Conservation (phyloP, 371 early-diverging fungal genomes). For the Spraguea lophii region DNA sequence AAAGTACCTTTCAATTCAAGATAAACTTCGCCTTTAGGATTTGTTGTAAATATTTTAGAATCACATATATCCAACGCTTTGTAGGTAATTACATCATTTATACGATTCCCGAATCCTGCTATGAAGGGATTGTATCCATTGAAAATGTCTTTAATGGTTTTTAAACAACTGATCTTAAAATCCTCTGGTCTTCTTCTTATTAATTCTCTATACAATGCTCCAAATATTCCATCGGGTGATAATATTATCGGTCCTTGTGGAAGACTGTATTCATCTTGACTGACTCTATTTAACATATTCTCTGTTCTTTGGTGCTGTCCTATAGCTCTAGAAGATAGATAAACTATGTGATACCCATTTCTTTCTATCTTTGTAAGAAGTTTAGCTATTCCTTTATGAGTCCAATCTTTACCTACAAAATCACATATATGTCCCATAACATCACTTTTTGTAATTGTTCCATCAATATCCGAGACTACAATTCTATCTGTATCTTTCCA, state of each 20-base stretch:
- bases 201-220: constrained; percentile 60
- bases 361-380: constrained; percentile 71
- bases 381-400: constrained; percentile 78
- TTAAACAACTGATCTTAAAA: constrained; percentile 82
- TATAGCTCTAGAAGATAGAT: constrained; percentile 80
- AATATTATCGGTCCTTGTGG: constrained; percentile 89
- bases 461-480: constrained; percentile 92
- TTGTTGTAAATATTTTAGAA: constrained; percentile 81
- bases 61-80: constrained; percentile 71
- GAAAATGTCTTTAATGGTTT: constrained; percentile 68
- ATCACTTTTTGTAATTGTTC: constrained; percentile 89
- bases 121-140: constrained; percentile 56
- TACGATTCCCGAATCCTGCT: constrained; percentile 92
- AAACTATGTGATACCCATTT: constrained; percentile 84
- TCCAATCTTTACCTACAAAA: constrained; percentile 94
- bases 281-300: constrained; percentile 64
- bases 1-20: constrained; percentile 49
- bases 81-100: constrained; percentile 77
- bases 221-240: constrained; percentile 78
- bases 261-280: constrained; percentile 62
- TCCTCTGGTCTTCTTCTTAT: constrained; percentile 77
- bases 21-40: constrained; percentile 67
- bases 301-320: constrained; percentile 71
- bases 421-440: constrained; percentile 81
- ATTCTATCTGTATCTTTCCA: constrained; percentile 65